A percentile compares a stretch with the other conserved stretches of the same genome.
phyloP scores from a whole-genome alignment of 164 flowering plant genomes.

The Pachysandra terminalis region DNA sequence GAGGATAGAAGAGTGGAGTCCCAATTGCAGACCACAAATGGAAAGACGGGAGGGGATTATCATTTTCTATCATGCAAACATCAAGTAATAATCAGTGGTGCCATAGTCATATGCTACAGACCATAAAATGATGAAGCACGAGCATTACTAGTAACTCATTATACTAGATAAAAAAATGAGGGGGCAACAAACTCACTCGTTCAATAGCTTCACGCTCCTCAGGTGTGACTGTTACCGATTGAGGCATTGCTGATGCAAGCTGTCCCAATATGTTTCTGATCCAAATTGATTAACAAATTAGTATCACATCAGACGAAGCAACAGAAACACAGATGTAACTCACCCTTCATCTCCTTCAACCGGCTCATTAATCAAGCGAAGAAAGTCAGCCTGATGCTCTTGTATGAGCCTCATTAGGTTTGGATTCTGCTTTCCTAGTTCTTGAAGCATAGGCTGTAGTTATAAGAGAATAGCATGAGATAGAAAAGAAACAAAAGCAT shows the following conservation, averaged over 20 bases:
- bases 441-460: constrained; percentile 79
- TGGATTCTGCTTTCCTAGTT: constrained; percentile 82
- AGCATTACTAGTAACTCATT: neutral
- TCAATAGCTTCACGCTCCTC: constrained; percentile 40
- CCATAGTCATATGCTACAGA: neutral
- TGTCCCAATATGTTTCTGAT: constrained; percentile 36
- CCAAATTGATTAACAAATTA: constrained; percentile 3
- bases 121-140: neutral
- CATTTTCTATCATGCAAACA: too few species aligned
- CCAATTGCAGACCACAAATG: too few species aligned
- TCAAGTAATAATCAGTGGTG: neutral
- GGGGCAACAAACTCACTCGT: constrained; percentile 23
- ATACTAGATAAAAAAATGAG: neutral
- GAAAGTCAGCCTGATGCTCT: constrained; percentile 78
- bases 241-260: constrained; percentile 27
- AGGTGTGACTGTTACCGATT: constrained; percentile 35
- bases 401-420: constrained; percentile 68
- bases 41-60: too few species aligned
- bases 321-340: constrained; percentile 10
- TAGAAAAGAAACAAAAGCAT: neutral
- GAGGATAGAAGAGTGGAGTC: neutral
- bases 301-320: neutral
- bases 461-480: neutral
- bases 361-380: constrained; percentile 76
- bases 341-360: constrained; percentile 63